Base-by-base conservation (phyloP, 73 alveolate species). In the Uronychia setigera region DNA sequence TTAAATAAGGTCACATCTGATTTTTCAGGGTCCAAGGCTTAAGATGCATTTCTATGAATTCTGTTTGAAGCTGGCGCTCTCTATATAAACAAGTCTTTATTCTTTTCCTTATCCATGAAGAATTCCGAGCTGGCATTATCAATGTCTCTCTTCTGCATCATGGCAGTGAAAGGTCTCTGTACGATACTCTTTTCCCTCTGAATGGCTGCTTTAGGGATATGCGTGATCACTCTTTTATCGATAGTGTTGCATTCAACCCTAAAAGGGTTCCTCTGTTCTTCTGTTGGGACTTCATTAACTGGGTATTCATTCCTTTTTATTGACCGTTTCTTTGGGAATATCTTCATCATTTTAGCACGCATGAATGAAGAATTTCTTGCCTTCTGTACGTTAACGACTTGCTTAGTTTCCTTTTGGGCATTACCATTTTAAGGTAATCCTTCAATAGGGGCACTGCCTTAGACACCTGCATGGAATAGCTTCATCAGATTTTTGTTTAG, bases 291-390 rank as follows among this genome's bases (percentile, higher is more conserved):
- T n/a, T n/a, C n/a, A n/a, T n/a, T n/a, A n/a, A n/a, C n/a, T n/a
- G n/a, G n/a, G n/a, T n/a, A n/a, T n/a, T n/a, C n/a, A n/a, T n/a
- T n/a, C n/a, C n/a, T 46, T 46, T 19, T 46, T 59, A 31, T 34
- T 31, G 31, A 81, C 30, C 32, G 57, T 60, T 1, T 81, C 67
- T 33, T 81, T 27, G 46, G 59, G 35, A 81, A 78, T 19, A 46
- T 46, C 19, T 46, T 46, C 5, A 19, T 46, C 67, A 46, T 46
- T 46, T 46, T 5, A 5, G 5, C 67, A 11, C 67, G 5, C 67
- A 46, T 46, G 67, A 46, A 46, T 5, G 67, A 46, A 19, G 67
- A 46, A 19, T 46, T 46, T 5, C n/a, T 46, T 19, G 5, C 19
- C 67, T 46, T 46, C 67, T 46, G 67, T 19, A 46, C n/a, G 5